These are phyloP conservation scores for Globisporangium perplexum DNA, from an alignment of 352 stramenopile genomes.

Conservation along the genomic window DNA sequence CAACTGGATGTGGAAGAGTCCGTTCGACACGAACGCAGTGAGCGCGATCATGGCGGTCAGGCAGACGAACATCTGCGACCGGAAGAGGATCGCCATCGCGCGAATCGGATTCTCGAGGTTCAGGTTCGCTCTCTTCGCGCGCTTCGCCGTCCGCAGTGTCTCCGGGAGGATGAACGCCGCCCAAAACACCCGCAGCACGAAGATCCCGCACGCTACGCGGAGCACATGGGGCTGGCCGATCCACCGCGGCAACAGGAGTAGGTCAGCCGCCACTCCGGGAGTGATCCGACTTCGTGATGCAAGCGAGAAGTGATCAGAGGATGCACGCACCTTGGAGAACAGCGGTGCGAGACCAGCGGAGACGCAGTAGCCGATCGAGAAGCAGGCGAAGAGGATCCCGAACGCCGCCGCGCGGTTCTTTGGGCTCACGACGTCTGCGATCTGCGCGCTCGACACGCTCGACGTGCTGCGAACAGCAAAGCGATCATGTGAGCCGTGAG, in stretches of 20 bases:
- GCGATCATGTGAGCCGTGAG: not conserved
- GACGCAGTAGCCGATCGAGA: slow-evolving; percentile 52
- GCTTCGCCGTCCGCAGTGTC: slow-evolving; percentile 38
- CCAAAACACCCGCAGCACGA: slow-evolving; percentile 48
- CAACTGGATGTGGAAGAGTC: slow-evolving; percentile 51
- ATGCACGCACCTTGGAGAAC: slow-evolving; percentile 46
- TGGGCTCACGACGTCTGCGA: slow-evolving; percentile 55
- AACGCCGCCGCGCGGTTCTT: slow-evolving; percentile 51
- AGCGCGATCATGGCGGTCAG: slow-evolving; percentile 63
- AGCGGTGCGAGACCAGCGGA: slow-evolving; percentile 44
- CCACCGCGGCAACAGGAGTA: not conserved
- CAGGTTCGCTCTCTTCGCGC: slow-evolving; percentile 20
- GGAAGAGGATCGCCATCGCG: slow-evolving; percentile 63
- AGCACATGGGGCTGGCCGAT: slow-evolving; percentile 38
- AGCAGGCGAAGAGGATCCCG: slow-evolving; percentile 46
- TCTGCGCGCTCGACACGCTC: slow-evolving; percentile 46
- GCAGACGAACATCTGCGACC: slow-evolving; percentile 50
- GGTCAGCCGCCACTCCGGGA: too few species aligned
- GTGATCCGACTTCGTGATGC: too few species aligned
- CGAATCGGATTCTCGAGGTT: slow-evolving; percentile 50
- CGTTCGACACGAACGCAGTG: slow-evolving; percentile 57
- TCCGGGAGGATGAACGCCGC: slow-evolving; percentile 48
- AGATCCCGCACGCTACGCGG: slow-evolving; percentile 35
- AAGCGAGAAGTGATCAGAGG: too few species aligned
- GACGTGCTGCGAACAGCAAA: slow-evolving; percentile 27